Percentiles rank a stretch among this genome's conserved stretches.
Evolutionary conservation across 2,329 filamentous ascomycete genomes (phyloP).

Genomic region (Fusarium nanum): DNA sequence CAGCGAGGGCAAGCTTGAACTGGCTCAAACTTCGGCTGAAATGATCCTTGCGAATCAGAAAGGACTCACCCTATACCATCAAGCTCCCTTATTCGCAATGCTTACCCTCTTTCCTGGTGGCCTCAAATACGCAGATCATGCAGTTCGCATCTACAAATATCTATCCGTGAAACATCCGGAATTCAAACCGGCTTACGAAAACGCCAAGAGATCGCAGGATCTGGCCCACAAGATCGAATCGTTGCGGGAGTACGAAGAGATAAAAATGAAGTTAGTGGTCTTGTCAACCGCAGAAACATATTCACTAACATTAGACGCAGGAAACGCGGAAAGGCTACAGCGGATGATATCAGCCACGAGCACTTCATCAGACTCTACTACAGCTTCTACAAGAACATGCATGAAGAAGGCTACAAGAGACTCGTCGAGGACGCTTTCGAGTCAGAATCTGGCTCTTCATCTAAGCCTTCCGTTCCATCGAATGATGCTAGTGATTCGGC

Average conservation of each 20-base stretch:
- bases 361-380: not conserved
- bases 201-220: not conserved
- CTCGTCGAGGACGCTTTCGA: not conserved
- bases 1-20: not conserved
- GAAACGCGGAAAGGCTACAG: not conserved
- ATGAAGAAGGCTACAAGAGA: not conserved
- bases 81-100: not conserved
- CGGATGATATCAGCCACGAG: not conserved
- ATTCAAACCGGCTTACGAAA: not conserved
- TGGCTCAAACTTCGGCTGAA: not conserved
- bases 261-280: not conserved
- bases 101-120: not conserved
- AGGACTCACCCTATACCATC: not conserved
- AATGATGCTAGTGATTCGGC: not conserved
- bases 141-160: not conserved
- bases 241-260: not conserved
- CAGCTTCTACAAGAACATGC: not conserved
- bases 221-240: not conserved
- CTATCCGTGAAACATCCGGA: not conserved
- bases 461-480: not conserved
- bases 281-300: no score
- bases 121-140: not conserved
- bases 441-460: not conserved
- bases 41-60: not conserved
- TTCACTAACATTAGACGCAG: not conserved